These are phyloP conservation scores for Starmerella bombi DNA, from an alignment of 805 yeast genomes.

Conservation along the genomic window DNA sequence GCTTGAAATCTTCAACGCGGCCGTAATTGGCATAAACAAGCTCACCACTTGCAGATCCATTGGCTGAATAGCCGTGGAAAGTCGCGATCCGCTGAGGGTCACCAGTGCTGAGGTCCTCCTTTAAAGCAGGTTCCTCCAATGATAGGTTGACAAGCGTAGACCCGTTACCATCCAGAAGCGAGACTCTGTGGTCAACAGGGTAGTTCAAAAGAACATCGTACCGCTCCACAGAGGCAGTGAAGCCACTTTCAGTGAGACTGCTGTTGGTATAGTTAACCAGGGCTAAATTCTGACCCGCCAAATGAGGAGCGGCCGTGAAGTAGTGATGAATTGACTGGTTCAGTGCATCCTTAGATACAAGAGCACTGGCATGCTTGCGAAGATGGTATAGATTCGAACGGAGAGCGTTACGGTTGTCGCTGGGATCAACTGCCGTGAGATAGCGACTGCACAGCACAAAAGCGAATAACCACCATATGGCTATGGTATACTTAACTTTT, in stretches of 20 bases:
- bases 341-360: conserved; percentile 13
- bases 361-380: conserved; percentile 1
- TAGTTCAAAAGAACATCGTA: conserved; percentile 52
- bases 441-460: no score
- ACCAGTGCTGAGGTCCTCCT: conserved; percentile 39
- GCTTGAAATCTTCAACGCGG: conserved; percentile 43
- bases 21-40: conserved; percentile 62
- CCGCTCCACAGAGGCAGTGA: conserved; percentile 39
- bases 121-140: conserved; percentile 39
- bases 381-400: background rate
- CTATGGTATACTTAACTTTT: no score
- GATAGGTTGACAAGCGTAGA: conserved; percentile 38
- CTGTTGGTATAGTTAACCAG: conserved; percentile 43
- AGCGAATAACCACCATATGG: no score
- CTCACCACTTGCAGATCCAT: conserved; percentile 58
- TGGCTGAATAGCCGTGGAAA: conserved; percentile 63
- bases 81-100: conserved; percentile 47
- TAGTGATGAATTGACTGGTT: conserved; percentile 15
- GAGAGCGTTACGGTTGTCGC: no score
- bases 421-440: no score
- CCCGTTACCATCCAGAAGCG: conserved; percentile 28
- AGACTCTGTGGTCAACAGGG: conserved; percentile 44
- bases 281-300: conserved; percentile 29
- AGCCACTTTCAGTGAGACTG: conserved; percentile 49
- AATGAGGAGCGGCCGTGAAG: conserved; percentile 25